Base-by-base conservation (phyloP, 169 alveolate species). In the Plasmodium ovale region DNA sequence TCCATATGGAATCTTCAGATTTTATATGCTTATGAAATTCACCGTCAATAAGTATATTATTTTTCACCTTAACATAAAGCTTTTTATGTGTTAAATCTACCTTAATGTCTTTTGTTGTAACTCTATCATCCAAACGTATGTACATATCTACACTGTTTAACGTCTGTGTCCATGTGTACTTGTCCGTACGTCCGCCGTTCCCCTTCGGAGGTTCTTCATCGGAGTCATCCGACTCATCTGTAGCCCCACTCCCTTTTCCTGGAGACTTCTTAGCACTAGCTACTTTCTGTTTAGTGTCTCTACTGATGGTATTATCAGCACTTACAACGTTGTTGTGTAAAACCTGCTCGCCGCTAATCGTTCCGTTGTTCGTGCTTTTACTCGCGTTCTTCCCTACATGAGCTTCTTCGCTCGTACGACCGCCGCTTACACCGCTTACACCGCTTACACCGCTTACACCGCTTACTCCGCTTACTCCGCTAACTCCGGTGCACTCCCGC, bases 1-100 rank as follows among this genome's bases (percentile, higher is more conserved):
- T 94, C 99, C 99, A 98, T 67, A 98, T 79, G 51, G 97, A 94
- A 65, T 97, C 99, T 62, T 97, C 99, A 1, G 98, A 92, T 64
- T 97, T 98, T 49, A 98, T 97, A 44, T 93, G 93, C 54, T 95
- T 97, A 74, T 92, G 93, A 59, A 97, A 93, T 49, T 96, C 98
- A 23, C 99, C 99, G 49, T 88, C 95, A 59, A 96, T 87, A 27
- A 95, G 87, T 29, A 87, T 77, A 51, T 85, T 87, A 16, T 94
- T 94, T 51, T 93, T 92, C n/a, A 95, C 92, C 19, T 88, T 91
- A 10, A 96, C 94, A 31, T 56, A 91, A 4, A 97, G 59, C 87
- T 82, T 92, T 65, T 65, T 93, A 62, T 94, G 31, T 3, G 94
- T 77, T 16, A 93, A 85, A 10, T 92, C 92, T 56, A 94, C 87